Evolutionary conservation across 768 basidiomycete species (phyloP).

Genomic region (Stropharia rugosoannulata): DNA sequence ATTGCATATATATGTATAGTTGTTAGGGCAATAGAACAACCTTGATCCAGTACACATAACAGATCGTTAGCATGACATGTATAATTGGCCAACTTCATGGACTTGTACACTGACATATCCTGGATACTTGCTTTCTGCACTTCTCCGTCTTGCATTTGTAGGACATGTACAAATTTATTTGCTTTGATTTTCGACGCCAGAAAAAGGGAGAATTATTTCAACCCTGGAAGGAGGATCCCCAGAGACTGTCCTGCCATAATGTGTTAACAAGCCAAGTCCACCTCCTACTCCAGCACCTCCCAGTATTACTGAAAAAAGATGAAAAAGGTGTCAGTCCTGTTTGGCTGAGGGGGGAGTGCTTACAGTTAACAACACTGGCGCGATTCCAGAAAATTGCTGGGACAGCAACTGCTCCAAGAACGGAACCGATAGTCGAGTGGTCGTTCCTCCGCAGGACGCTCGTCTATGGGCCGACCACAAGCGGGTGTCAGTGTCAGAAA

Average conservation of each 20-base stretch:
- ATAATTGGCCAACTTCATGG: too few relatives aligned
- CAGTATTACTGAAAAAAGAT: conserved; percentile 50
- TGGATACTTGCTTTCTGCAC: too few relatives aligned
- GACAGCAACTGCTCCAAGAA: conserved; percentile 61
- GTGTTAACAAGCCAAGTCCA: conserved; percentile 55
- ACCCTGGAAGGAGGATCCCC: conserved; percentile 49
- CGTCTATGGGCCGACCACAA: conserved; percentile 35
- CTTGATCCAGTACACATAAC: too few relatives aligned
- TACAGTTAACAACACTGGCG: conserved; percentile 61
- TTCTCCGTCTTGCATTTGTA: too few relatives aligned
- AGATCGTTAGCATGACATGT: too few relatives aligned
- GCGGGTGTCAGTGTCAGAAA: background rate
- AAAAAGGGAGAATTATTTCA: conserved; percentile 21
- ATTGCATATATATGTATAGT: background rate
- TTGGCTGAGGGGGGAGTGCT: background rate
- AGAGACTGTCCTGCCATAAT: conserved; percentile 50
- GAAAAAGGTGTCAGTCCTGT: background rate
- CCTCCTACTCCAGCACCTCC: conserved; percentile 73
- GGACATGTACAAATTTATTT: background rate
- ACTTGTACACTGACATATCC: too few relatives aligned
- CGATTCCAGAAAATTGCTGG: conserved; percentile 76
- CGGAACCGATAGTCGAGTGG: conserved; percentile 70
- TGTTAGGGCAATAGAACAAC: background rate
- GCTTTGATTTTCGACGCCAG: conserved; percentile 10
- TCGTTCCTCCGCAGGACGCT: conserved; percentile 64